phyloP scores from a whole-genome alignment of 2,329 filamentous ascomycete species.

The Acrocalymma vagum region DNA sequence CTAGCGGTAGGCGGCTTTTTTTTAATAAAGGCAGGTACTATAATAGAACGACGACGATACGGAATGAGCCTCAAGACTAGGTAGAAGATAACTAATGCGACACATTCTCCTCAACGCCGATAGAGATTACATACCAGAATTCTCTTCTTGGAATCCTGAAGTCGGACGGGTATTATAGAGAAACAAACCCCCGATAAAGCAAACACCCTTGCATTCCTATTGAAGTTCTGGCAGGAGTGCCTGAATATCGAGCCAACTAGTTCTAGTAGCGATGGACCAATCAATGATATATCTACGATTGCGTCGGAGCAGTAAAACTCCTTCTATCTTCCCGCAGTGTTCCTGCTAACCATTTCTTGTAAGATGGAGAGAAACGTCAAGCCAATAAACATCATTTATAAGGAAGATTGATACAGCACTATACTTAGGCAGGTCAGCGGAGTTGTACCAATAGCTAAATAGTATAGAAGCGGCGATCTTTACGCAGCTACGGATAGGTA shows the following conservation, averaged over 20 bases:
- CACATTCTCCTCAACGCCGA: background rate
- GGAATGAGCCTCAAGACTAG: conserved; percentile 2
- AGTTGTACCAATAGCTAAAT: no score
- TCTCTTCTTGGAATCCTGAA: conserved; percentile 7
- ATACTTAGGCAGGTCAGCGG: no score
- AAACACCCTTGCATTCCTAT: conserved; percentile 4
- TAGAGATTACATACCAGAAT: conserved; percentile 2
- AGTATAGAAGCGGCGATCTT: no score
- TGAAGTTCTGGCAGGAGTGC: conserved; percentile 4
- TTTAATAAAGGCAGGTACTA: conserved; percentile 10
- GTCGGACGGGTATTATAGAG: conserved; percentile 3
- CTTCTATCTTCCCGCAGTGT: no score
- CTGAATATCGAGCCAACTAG: conserved; percentile 4
- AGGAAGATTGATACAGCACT: no score
- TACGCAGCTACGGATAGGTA: no score
- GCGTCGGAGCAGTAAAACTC: conserved; percentile 9
- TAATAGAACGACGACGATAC: conserved; percentile 8
- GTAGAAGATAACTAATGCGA: conserved; percentile 1
- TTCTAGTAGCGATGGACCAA: background rate
- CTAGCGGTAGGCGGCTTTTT: background rate
- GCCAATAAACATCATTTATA: background rate
- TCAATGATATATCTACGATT: conserved; percentile 6
- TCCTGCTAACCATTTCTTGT: no score
- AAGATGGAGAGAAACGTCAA: conserved; percentile 6
- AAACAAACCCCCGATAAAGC: conserved; percentile 1